Percentiles rank a stretch among this genome's conserved stretches.
Evolutionary conservation across 768 basidiomycete genomes (phyloP).

Genomic region (Suillus variegatus): DNA sequence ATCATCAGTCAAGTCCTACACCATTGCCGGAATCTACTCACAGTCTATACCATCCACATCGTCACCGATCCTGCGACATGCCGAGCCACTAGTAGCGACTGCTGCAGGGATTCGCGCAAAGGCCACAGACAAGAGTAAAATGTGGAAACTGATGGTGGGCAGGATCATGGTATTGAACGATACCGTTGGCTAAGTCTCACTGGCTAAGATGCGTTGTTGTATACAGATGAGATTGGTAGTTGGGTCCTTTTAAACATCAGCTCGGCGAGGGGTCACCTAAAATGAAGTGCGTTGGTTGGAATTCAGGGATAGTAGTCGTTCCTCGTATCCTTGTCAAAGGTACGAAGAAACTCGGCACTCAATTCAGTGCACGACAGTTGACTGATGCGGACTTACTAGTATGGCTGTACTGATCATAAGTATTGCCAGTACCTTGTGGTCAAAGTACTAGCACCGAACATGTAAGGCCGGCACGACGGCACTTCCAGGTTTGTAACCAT

Average conservation of each 20-base stretch:
- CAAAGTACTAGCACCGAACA: too few relatives aligned
- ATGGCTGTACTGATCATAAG: too few relatives aligned
- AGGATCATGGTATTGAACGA: neutral
- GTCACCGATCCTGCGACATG: neutral
- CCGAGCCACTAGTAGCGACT: neutral
- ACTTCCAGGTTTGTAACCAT: too few relatives aligned
- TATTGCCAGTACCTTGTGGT: too few relatives aligned
- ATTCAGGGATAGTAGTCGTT: too few relatives aligned
- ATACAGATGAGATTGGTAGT: neutral
- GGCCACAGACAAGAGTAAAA: neutral
- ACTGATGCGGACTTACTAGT: too few relatives aligned
- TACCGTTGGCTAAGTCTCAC: neutral
- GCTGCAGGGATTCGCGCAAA: neutral
- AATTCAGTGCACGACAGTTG: too few relatives aligned
- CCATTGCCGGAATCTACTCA: neutral
- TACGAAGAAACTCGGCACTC: too few relatives aligned
- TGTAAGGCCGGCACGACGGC: too few relatives aligned
- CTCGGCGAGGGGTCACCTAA: neutral
- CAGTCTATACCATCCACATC: neutral
- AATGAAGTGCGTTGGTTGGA: too few relatives aligned
- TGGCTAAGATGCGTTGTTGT: neutral
- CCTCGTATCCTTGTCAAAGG: too few relatives aligned
- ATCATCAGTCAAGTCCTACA: neutral
- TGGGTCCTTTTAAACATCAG: neutral
- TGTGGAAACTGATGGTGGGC: neutral